Evolutionary conservation across 2,329 filamentous ascomycete species (phyloP).

Genomic region (Nannizziopsis arthrosporioides): DNA sequence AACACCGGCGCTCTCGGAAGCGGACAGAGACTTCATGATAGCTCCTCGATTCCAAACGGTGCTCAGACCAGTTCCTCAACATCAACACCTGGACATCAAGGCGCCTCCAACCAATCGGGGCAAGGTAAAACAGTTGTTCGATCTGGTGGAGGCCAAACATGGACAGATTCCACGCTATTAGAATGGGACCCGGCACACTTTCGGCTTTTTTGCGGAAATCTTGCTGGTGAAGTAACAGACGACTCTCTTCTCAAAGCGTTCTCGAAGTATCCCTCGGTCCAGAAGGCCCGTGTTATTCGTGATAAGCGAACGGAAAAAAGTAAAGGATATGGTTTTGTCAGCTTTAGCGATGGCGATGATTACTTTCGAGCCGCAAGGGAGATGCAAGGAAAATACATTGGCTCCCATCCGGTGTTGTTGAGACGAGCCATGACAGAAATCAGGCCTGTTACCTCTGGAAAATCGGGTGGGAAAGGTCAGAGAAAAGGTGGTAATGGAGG

Average conservation of each 20-base stretch:
- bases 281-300: constrained; percentile 84
- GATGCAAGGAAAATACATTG: constrained; percentile 99
- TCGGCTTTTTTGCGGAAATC: constrained; percentile 89
- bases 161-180: constrained; percentile 76
- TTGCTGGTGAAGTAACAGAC: constrained; percentile 94
- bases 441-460: constrained; percentile 58
- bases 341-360: constrained; percentile 87
- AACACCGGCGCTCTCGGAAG: constrained; percentile 36
- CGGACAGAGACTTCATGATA: constrained; percentile 22
- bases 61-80: constrained; percentile 29
- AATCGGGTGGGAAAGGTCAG: constrained; percentile 34
- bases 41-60: constrained; percentile 23
- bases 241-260: constrained; percentile 93
- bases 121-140: constrained; percentile 73
- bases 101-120: constrained; percentile 39
- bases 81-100: constrained; percentile 34
- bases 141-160: constrained; percentile 79
- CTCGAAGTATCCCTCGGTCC: constrained; percentile 70
- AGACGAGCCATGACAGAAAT: constrained; percentile 87
- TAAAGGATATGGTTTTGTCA: constrained; percentile 92
- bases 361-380: constrained; percentile 94
- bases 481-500: constrained; percentile 24
- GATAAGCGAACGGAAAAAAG: constrained; percentile 95
- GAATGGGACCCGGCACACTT: constrained; percentile 96
- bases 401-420: constrained; percentile 82